Conservation (phyloP, 495 filamentous ascomycete genomes). For the Trichoderma erinaceum region DNA sequence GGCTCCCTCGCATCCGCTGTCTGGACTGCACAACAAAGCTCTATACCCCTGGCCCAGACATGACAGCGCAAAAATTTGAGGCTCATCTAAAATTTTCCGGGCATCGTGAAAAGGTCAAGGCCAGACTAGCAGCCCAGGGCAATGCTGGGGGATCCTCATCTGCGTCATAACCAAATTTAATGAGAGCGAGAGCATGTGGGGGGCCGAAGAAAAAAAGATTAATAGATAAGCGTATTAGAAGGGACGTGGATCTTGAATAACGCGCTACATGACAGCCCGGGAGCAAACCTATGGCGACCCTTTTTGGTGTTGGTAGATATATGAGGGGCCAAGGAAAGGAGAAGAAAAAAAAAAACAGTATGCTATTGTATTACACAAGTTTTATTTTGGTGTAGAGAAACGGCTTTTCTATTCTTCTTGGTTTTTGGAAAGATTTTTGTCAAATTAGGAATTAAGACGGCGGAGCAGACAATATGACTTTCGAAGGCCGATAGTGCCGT, state of each 20-base stretch:
- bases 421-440: background rate
- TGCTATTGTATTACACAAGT: background rate
- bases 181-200: background rate
- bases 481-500: background rate
- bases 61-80: conserved; percentile 82
- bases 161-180: background rate
- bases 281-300: background rate
- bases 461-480: background rate
- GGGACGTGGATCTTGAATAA: background rate
- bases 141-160: background rate
- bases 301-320: background rate
- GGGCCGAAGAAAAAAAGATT: background rate
- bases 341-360: background rate
- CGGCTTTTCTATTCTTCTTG: too few species aligned
- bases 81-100: conserved; percentile 75
- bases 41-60: conserved; percentile 80
- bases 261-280: background rate
- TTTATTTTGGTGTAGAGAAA: too few species aligned
- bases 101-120: conserved; percentile 65
- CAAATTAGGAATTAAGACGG: background rate
- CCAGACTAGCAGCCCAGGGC: conserved; percentile 19
- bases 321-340: background rate
- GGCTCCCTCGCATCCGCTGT: conserved; percentile 79
- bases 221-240: background rate
- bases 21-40: conserved; percentile 88